Base-by-base conservation (phyloP, 2,329 filamentous ascomycete genomes). In the Fusarium circinatum region DNA sequence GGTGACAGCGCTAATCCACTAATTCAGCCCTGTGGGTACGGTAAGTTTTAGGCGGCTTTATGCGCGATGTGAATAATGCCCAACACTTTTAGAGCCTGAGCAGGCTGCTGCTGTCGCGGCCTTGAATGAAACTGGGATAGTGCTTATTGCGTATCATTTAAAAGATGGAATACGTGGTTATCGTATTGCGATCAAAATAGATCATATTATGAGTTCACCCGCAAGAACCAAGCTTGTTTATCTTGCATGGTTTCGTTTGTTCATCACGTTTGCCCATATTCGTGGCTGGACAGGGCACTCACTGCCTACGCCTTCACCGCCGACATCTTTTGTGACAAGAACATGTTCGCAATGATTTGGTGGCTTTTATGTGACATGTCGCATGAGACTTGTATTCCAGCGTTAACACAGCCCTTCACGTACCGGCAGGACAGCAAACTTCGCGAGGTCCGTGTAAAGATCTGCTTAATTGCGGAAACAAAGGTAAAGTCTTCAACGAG, bases 351-450 rank as follows among this genome's bases (percentile, higher is more conserved):
- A 18, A 24, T 24, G 10, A 8, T 8, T 44, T 44, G 15, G n/a
- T 44, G 41, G n/a, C 41, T 44, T 44, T 0, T 15, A 24, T 24
- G 11, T 24, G n/a, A 12, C 15, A 24, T 8, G 1, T 17, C 0
- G 15, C 6, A 18, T 5, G 0, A 44, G 15, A 17, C n/a, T 44
- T 0, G 6, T 44, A 11, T 7, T 12, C 4, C 6, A 12, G 17
- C 15, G 9, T 44, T 0, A 34, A 34, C 7, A 15, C 7, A 34
- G 32, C 32, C 32, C 15, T 24, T 0, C 13, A 13, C 12, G 20
- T 22, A 20, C 20, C 5, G 20, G 12, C 8, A 41, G 38, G 38
- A 41, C 8, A 22, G 8, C 22, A 9, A 12, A 24, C 17, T 44
- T 44, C 41, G n/a, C 1, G n/a, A 24, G 9, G n/a, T 44, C 6